Conservation (phyloP, 2,329 filamentous ascomycete species). For the Cladosporium halotolerans region DNA sequence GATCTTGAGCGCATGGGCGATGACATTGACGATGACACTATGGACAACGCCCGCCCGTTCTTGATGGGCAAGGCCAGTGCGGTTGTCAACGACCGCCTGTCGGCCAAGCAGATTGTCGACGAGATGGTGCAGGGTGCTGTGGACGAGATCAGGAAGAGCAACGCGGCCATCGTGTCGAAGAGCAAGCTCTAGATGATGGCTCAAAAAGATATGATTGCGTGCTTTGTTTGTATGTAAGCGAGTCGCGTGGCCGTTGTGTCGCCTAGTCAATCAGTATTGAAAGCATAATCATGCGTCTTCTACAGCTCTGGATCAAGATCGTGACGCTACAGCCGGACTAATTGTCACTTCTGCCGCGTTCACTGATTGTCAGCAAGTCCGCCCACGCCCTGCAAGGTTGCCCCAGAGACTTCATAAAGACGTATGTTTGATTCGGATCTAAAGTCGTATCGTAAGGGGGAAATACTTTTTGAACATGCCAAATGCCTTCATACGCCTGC, state of each 20-base stretch:
- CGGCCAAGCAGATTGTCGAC: constrained; percentile 85
- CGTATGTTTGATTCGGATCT: background rate
- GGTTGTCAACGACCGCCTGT: constrained; percentile 87
- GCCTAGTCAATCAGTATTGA: too few relatives aligned
- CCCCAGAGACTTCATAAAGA: background rate
- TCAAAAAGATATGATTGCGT: background rate
- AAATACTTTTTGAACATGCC: background rate
- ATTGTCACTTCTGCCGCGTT: too few relatives aligned
- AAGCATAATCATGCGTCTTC: too few relatives aligned
- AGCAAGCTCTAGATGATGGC: constrained; percentile 29
- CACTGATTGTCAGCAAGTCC: too few relatives aligned
- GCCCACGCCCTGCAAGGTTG: too few relatives aligned
- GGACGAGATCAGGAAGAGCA: constrained; percentile 23
- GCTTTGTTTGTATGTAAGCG: constrained; percentile 7
- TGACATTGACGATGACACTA: constrained; percentile 66
- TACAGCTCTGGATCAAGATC: too few relatives aligned
- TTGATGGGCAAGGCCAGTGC: constrained; percentile 97
- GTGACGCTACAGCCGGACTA: too few relatives aligned
- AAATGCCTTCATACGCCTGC: background rate
- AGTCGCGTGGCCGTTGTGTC: background rate
- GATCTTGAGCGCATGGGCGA: constrained; percentile 78
- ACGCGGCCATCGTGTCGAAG: constrained; percentile 25
- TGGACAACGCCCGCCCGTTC: constrained; percentile 87
- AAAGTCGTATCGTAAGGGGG: background rate
- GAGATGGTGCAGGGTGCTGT: constrained; percentile 80